A percentile compares a stretch with the other conserved stretches of the same genome.
phyloP scores from a whole-genome alignment of 2,329 filamentous ascomycete species.

The Ceratocystiopsis sp. region DNA sequence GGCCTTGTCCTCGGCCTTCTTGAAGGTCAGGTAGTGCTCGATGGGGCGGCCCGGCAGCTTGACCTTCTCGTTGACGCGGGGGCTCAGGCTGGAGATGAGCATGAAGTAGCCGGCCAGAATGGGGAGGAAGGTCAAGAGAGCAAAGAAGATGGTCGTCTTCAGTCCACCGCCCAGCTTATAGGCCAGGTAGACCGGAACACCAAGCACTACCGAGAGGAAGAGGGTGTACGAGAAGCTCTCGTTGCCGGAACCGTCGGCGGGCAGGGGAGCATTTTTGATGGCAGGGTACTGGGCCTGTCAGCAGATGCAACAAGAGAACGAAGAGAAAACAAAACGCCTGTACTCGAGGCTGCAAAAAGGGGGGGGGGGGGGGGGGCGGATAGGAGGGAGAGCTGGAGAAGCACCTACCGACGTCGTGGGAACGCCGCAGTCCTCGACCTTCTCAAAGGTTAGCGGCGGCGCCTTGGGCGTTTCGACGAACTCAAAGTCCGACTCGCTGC shows the following conservation, averaged over 20 bases:
- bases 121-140: slow-evolving; percentile 59
- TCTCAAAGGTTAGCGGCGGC: slow-evolving; percentile 29
- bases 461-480: slow-evolving; percentile 43
- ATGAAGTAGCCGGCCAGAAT: slow-evolving; percentile 74
- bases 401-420: slow-evolving; percentile 33
- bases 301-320: not conserved
- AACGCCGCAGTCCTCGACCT: slow-evolving; percentile 36
- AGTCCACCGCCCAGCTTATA: slow-evolving; percentile 73
- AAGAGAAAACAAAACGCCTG: not conserved
- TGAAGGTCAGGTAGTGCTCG: slow-evolving; percentile 80
- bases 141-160: slow-evolving; percentile 79
- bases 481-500: slow-evolving; percentile 41
- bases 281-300: slow-evolving; percentile 48
- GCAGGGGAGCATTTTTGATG: slow-evolving; percentile 88
- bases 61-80: slow-evolving; percentile 85
- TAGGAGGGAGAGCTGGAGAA: not conserved
- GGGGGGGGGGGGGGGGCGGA: not conserved
- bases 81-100: slow-evolving; percentile 60
- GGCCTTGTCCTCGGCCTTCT: slow-evolving; percentile 38
- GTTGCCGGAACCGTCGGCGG: slow-evolving; percentile 69
- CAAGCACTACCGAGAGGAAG: slow-evolving; percentile 51
- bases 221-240: slow-evolving; percentile 76
- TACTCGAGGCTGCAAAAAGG: too few species aligned
- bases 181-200: slow-evolving; percentile 63
- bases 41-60: slow-evolving; percentile 71